A percentile compares a stretch with the other conserved stretches of the same genome.
Conservation (phyloP, 257 asterid species). For the Gentiana straminea region DNA sequence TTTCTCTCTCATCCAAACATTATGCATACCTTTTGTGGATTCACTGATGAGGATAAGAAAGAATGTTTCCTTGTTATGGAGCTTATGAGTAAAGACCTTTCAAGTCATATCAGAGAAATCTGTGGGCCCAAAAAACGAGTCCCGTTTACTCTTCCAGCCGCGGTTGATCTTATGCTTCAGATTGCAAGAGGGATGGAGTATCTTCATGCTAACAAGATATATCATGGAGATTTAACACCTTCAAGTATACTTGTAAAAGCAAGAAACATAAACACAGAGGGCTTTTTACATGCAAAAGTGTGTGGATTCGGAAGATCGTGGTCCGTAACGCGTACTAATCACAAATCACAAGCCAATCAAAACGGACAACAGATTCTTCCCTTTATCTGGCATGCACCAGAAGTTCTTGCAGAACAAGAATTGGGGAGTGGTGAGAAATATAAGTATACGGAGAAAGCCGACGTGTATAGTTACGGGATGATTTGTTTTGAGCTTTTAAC, state of each 20-base stretch:
- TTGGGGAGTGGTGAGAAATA: conserved; percentile 11
- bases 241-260: conserved; percentile 47
- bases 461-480: conserved; percentile 87
- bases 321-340: conserved; percentile 14
- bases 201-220: conserved; percentile 60
- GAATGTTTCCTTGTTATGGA: conserved; percentile 73
- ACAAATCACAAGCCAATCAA: conserved; percentile 23
- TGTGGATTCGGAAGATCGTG: conserved; percentile 50
- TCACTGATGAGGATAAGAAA: conserved; percentile 58
- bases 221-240: conserved; percentile 72
- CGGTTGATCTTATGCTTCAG: conserved; percentile 79
- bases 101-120: conserved; percentile 50
- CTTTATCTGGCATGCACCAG: conserved; percentile 78
- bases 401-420: conserved; percentile 61
- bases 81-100: conserved; percentile 61
- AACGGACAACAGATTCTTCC: conserved; percentile 18
- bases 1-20: conserved; percentile 67
- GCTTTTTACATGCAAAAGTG: conserved; percentile 59
- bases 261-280: conserved; percentile 32
- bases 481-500: conserved; percentile 73
- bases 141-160: conserved; percentile 62
- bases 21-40: conserved; percentile 53
- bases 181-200: conserved; percentile 95
- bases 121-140: conserved; percentile 55
- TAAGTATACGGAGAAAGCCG: conserved; percentile 52